phyloP scores from a whole-genome alignment of 2,329 filamentous ascomycete species.

The Neopestalotiopsis sp. region DNA sequence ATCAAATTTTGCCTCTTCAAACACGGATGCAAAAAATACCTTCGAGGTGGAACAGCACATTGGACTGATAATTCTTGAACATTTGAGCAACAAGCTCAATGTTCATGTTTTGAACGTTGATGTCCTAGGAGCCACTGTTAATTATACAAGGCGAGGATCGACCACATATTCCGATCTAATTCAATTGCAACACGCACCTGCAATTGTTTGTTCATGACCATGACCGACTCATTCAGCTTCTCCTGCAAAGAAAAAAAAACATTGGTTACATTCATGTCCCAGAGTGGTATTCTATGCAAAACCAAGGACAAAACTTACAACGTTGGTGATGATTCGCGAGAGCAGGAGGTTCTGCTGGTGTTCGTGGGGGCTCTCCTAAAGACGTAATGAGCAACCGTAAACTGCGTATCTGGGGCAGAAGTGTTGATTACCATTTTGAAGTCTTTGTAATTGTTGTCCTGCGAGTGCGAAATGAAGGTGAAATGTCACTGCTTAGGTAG shows the following conservation, averaged over 20 bases:
- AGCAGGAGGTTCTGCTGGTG: slow-evolving; percentile 95
- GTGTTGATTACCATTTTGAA: neutral
- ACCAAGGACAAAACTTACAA: slow-evolving; percentile 63
- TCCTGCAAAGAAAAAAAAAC: slow-evolving; percentile 62
- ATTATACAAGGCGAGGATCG: neutral
- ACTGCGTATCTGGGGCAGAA: neutral
- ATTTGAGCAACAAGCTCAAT: slow-evolving; percentile 97
- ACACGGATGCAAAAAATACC: slow-evolving; percentile 57
- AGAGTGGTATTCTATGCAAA: neutral
- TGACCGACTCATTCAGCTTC: slow-evolving; percentile 93
- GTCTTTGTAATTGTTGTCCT: neutral
- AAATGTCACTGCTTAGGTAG: neutral
- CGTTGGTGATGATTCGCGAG: slow-evolving; percentile 95
- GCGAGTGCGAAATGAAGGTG: neutral
- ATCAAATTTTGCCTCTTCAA: neutral
- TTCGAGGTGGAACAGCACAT: slow-evolving; percentile 96
- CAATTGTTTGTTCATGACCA: slow-evolving; percentile 90
- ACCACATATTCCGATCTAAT: slow-evolving; percentile 24
- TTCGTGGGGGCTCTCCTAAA: slow-evolving; percentile 91
- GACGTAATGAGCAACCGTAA: neutral
- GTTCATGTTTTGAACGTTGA: slow-evolving; percentile 99
- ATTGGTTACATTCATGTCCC: neutral
- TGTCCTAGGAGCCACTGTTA: slow-evolving; percentile 67
- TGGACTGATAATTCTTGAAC: slow-evolving; percentile 99
- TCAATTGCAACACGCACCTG: slow-evolving; percentile 59